Base-by-base conservation (phyloP, 2,329 filamentous ascomycete genomes). In the Neocucurbitaria cava region DNA sequence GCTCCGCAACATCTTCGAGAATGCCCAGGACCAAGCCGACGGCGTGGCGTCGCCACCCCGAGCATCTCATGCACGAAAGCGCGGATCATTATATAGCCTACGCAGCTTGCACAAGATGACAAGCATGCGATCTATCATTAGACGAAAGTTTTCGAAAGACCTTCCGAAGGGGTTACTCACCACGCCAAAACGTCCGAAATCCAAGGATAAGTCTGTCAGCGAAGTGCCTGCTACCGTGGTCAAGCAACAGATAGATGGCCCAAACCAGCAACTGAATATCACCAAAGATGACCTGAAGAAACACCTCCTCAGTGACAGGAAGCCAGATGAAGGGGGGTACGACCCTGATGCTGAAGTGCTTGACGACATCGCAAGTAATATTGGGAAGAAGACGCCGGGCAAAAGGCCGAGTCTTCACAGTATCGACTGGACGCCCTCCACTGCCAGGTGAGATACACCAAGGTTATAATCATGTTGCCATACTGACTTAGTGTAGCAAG, bases 301-400 rank as follows among this genome's bases (percentile, higher is more conserved):
- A n/a, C 61, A 75, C 20, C 54, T 76, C 1, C 55, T 75, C 3
- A 72, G 66, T 40, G 62, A 72, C 52, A 71, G 69, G 56, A 64
- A 59, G 44, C 64, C 69, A 6, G 61, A 66, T 23, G 65, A 75
- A 41, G 73, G 73, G 7, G 72, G 72, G 11, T 77, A 76, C 38
- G 75, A 78, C 51, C 63, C 68, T 11, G 76, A 78, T 61, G 75
- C 75, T 26, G 52, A 70, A 49, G 58, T 70, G 21, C 52, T 78
- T 13, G 66, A 71, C 41, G 71, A 74, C 31, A 58, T 74, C 28
- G 70, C 66, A 6, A 68, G 47, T 35, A 66, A 71, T 35, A 54
- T 72, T 2, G 69, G 63, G 2, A 75, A 66, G 53, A 71, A 61
- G 44, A 56, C 64, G 11, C 62, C 68, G 0, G 62, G 47, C n/a